Evolutionary conservation across 129 eudicot species (phyloP).

Genomic region (sunflower (Helianthus annuus)): HanXRQr2.0-SUNRISE NC_035445.2:43302673-43303172

Average conservation of each 20-base stretch:
- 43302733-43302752: too few relatives aligned
- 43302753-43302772: too few relatives aligned
- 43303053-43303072: neutral
- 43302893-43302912: neutral
- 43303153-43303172: constrained; percentile 51
- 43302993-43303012: neutral
- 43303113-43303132: constrained; percentile 88
- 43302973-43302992: constrained; percentile 96
- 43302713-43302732: too few relatives aligned
- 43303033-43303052: too few relatives aligned
- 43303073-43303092: constrained; percentile 73
- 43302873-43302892: constrained; percentile 39
- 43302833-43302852: constrained; percentile 18
- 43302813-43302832: constrained; percentile 29
- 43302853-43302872: constrained; percentile 25
- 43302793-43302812: constrained; percentile 16
- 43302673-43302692: too few relatives aligned
- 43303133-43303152: constrained; percentile 77
- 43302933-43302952: constrained; percentile 95
- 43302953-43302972: constrained; percentile 97
- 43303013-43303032: too few relatives aligned
- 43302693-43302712: too few relatives aligned
- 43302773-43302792: neutral
- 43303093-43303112: constrained; percentile 77
- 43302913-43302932: constrained; percentile 34